Evolutionary conservation across 257 asterid species (phyloP).

Genomic region (Ilex aquifolium): DNA sequence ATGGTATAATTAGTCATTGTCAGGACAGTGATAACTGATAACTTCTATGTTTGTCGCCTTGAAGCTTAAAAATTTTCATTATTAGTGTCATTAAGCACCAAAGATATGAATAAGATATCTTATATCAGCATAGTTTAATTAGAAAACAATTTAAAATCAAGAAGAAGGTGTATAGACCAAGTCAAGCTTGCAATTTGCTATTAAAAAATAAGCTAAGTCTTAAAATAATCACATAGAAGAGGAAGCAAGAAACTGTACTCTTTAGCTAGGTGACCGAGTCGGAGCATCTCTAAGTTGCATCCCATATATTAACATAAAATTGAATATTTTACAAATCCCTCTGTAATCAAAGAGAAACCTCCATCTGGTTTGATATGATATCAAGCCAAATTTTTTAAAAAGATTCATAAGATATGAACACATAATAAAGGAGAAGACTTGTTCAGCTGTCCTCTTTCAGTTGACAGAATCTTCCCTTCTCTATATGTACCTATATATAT

Average conservation of each 20-base stretch:
- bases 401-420: too few relatives aligned
- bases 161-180: conserved; percentile 5
- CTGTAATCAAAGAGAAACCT: neutral
- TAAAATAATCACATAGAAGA: neutral
- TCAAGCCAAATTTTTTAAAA: neutral
- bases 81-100: too few relatives aligned
- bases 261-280: neutral
- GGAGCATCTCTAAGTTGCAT: neutral
- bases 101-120: too few relatives aligned
- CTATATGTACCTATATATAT: neutral
- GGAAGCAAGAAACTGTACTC: conserved; percentile 3
- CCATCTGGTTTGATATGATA: neutral
- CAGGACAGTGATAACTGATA: conserved; percentile 15
- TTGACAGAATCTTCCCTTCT: neutral
- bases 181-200: neutral
- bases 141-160: too few relatives aligned
- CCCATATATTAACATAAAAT: conserved; percentile 19
- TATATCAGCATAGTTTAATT: too few relatives aligned
- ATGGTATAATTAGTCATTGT: conserved; percentile 20
- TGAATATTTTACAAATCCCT: neutral
- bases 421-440: neutral
- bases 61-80: neutral
- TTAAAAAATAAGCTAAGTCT: too few relatives aligned
- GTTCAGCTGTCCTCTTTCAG: neutral
- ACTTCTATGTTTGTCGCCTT: conserved; percentile 15